phyloP scores from a whole-genome alignment of 305 asterid genomes.

The Solanum aculeatissimum region DNA sequence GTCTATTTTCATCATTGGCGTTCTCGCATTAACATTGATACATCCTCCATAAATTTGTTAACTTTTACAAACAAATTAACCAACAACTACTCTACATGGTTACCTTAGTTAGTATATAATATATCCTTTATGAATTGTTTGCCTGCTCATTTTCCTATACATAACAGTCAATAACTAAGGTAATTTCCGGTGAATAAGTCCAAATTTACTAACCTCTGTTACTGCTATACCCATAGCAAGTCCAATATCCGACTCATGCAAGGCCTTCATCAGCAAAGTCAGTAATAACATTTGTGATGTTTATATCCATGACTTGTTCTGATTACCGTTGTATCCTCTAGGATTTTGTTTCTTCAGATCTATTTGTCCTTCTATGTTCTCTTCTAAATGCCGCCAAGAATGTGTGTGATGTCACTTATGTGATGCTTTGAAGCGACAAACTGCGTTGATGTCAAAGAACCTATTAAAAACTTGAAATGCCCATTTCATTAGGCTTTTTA shows the following conservation, averaged over 20 bases:
- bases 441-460: not conserved
- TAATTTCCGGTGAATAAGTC: too few species aligned
- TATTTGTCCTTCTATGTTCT: not conserved
- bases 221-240: conserved; percentile 97
- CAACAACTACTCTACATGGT: too few species aligned
- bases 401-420: not conserved
- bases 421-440: not conserved
- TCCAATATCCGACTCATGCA: conserved; percentile 94
- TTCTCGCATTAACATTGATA: too few species aligned
- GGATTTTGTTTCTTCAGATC: not conserved
- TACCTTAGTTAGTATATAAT: too few species aligned
- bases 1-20: too few species aligned
- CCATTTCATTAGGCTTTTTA: not conserved
- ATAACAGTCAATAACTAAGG: too few species aligned
- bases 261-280: conserved; percentile 71
- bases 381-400: not conserved
- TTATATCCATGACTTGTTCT: conserved; percentile 18
- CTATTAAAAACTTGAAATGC: not conserved
- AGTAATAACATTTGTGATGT: conserved; percentile 38
- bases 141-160: too few species aligned
- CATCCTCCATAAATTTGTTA: too few species aligned
- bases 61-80: too few species aligned
- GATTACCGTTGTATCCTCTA: not conserved
- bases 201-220: conserved; percentile 60
- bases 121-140: too few species aligned